A percentile compares a stretch with the other conserved stretches of the same genome.
Evolutionary conservation across 1,284 basidiomycete species (phyloP).

Genomic region (Macrocystidia cucumis): DNA sequence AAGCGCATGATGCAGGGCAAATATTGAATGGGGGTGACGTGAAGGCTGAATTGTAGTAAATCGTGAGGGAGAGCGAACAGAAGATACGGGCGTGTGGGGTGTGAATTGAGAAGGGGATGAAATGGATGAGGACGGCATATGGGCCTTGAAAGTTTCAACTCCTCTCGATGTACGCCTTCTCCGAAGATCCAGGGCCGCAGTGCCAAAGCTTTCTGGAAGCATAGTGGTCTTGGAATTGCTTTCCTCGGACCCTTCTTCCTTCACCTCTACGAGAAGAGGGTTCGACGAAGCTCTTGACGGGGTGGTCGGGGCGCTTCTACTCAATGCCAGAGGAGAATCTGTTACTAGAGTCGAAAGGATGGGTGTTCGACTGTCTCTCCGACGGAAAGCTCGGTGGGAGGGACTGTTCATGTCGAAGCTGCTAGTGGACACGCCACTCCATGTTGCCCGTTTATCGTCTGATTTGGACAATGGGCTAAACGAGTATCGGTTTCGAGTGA

Average conservation of each 20-base stretch:
- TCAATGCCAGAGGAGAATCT: conserved; percentile 16
- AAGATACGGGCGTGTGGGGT: conserved; percentile 26
- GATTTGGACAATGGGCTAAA: conserved; percentile 15
- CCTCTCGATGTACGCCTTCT: conserved; percentile 44
- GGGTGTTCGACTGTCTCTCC: conserved; percentile 43
- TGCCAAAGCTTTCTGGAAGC: conserved; percentile 35
- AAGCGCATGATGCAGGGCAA: conserved; percentile 50
- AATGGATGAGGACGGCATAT: conserved; percentile 19
- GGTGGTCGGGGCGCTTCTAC: conserved; percentile 42
- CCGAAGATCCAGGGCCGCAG: conserved; percentile 50
- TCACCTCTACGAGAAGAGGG: conserved; percentile 24
- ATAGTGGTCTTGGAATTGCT: conserved; percentile 8
- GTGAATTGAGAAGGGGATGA: conserved; percentile 19
- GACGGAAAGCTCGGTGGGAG: conserved; percentile 29
- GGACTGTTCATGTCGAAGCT: conserved; percentile 38
- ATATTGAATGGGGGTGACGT: conserved; percentile 58
- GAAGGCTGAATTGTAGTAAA: conserved; percentile 54
- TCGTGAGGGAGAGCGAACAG: conserved; percentile 39
- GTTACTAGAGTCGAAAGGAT: conserved; percentile 38
- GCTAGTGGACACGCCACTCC: conserved; percentile 59
- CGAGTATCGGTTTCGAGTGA: conserved; percentile 17
- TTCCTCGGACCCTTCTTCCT: conserved; percentile 26
- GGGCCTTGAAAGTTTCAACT: conserved; percentile 34
- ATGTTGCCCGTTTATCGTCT: conserved; percentile 59
- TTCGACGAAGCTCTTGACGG: conserved; percentile 21